Base-by-base conservation (phyloP, 2,329 filamentous ascomycete species). In the Pestalotiopsis sp. region DNA sequence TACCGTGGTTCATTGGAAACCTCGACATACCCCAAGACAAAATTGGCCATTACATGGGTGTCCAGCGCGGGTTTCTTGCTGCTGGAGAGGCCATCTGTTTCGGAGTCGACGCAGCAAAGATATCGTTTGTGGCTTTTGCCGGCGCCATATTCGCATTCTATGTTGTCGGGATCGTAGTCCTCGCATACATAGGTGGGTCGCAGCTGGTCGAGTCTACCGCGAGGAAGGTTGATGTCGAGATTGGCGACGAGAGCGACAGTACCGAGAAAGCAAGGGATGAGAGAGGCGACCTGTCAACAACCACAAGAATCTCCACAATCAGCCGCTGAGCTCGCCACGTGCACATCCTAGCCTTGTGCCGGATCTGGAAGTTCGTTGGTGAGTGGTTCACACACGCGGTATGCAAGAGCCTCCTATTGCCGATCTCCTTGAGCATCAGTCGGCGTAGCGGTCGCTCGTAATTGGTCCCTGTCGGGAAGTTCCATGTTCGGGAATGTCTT, bases 11-110 rank as follows among this genome's bases (percentile, higher is more conserved):
- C 0, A 66, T 66, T 17, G 64, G 64, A 14, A 49, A 41, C 25
- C 49, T 66, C n/a, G 52, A 56, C 17, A 66, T 66, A 20, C 52
- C 64, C 7, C 45, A 13, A 20, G 64, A 39, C 12, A 66, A 56
- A 25, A 38, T 66, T 25, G 36, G 64, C 17, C 64, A 66, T 25
- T 66, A 66, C 64, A 66, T 66, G 64, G 64, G 64, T 31, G 64
- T 58, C 27, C 64, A 66, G 23, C 64, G 64, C 3, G 64, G 64
- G 5, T 66, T 66, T 13, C 27, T 66, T 12, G 64, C 64, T 49
- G 64, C 64, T 27, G 64, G 64, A 12, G 64, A 66, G 64, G 64
- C 64, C 17, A 58, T 66, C 13, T 66, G 64, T 27, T 66, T 66
- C 25, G 64, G 64, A 7, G 64, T 66, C 4, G 64, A 66, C 23